Base-by-base conservation (phyloP, 1,284 basidiomycete genomes). In the Moesziomyces globuligerus region DNA sequence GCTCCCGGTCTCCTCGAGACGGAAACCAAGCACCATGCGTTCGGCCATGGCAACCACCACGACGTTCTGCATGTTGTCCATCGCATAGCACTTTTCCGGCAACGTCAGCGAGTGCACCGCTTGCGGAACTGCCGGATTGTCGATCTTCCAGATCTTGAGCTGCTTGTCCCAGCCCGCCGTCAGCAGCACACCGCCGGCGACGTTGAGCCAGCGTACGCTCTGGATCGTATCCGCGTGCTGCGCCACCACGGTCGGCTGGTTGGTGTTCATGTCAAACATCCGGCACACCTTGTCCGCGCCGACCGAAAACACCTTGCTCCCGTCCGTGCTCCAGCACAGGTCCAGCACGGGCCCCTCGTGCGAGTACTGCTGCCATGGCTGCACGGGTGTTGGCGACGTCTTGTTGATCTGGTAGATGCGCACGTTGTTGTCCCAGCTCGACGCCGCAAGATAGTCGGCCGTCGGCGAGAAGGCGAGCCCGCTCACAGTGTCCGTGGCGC, bases 81-180 rank as follows among this genome's bases (percentile, higher is more conserved):
- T 89, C 4, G 73, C 78, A 76, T 97, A 98, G 79, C 92, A 93
- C 60, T 93, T 87, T 73, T 98, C 94, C 1, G 92, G 91, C 17
- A 98, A 87, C 62, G 88, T 74, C 28, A 77, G 39, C 21, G 54
- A 48, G 17, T 74, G 72, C 7, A 77, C 69, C 23, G 59, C 61
- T 18, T 72, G 69, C 7, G 73, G 75, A 36, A 66, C 54, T 10
- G 75, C 70, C 9, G 67, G 67, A 26, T 70, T 70, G 38, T 77
- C 75, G 38, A 77, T 56, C 52, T 76, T 78, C 74, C 74, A 78
- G 34, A 71, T 71, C 48, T 92, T 93, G 75, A 94, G 81, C 13
- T 90, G 91, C 84, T 92, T 93, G 82, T 96, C 93, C 93, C 93
- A 96, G 50, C 91, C 91, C 1, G 91, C 93, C 0, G 93, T 94